These are phyloP conservation scores for Dothistroma septosporum DNA, from an alignment of 2,329 filamentous ascomycete genomes.

Conservation along the genomic window DNA sequence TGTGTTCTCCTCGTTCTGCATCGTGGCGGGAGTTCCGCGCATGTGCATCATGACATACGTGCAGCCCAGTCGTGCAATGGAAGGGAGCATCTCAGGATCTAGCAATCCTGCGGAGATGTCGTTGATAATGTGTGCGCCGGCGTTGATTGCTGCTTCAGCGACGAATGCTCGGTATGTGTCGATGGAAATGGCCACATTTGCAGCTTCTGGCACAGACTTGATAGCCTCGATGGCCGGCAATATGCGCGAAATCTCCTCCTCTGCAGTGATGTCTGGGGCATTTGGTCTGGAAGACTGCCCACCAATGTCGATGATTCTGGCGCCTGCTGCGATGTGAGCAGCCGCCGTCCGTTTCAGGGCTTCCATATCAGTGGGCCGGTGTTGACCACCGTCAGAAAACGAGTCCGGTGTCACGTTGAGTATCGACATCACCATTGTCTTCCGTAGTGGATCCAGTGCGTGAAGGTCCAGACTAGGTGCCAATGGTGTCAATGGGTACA, in stretches of 20 bases:
- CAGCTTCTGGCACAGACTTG: conserved; percentile 60
- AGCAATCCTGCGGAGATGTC: conserved; percentile 81
- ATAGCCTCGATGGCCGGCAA: conserved; percentile 74
- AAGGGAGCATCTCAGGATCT: conserved; percentile 76
- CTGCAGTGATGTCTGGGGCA: conserved; percentile 61
- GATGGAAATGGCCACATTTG: conserved; percentile 70
- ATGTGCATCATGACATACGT: conserved; percentile 89
- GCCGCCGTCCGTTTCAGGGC: conserved; percentile 57
- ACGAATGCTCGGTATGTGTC: conserved; percentile 90
- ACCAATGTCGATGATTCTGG: conserved; percentile 84
- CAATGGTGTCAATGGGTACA: conserved; percentile 41
- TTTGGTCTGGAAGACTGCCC: conserved; percentile 88
- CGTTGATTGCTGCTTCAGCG: conserved; percentile 68
- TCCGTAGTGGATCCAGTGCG: conserved; percentile 52
- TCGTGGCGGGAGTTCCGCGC: conserved; percentile 80
- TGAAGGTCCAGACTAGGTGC: conserved; percentile 52
- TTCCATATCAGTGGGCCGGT: conserved; percentile 47
- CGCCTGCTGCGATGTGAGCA: conserved; percentile 63
- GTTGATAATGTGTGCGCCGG: conserved; percentile 89
- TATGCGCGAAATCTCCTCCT: conserved; percentile 73
- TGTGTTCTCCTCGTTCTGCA: conserved; percentile 58
- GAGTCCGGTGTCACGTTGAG: conserved; percentile 94
- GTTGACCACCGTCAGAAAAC: conserved; percentile 82
- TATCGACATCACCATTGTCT: conserved; percentile 85
- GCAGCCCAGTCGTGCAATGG: conserved; percentile 70